phyloP scores from a whole-genome alignment of 768 basidiomycete species.

The Lentinus brumalis region DNA sequence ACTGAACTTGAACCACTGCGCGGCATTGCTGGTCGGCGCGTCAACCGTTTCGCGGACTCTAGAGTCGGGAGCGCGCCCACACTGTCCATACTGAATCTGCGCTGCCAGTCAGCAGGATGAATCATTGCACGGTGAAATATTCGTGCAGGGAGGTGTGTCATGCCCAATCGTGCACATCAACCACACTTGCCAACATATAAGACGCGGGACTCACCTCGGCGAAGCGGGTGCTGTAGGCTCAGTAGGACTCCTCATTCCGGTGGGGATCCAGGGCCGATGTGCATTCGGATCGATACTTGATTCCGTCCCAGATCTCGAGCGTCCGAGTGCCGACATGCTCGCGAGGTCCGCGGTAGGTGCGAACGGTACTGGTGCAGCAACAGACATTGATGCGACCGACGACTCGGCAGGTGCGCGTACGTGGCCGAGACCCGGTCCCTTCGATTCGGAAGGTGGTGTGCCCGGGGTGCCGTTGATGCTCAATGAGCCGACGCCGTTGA shows the following conservation, averaged over 20 bases:
- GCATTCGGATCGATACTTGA: slow-evolving; percentile 19
- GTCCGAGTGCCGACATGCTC: slow-evolving; percentile 9
- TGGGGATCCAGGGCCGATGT: slow-evolving; percentile 25
- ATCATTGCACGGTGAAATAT: too few relatives aligned
- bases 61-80: slow-evolving; percentile 12
- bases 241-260: slow-evolving; percentile 34
- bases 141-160: too few relatives aligned
- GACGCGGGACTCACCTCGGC: slow-evolving; percentile 38
- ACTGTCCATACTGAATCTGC: slow-evolving; percentile 15
- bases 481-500: slow-evolving; percentile 11
- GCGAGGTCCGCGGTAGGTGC: slow-evolving; percentile 7
- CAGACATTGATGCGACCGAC: background rate
- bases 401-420: slow-evolving; percentile 20
- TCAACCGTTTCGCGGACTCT: slow-evolving; percentile 29
- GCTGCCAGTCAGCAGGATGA: background rate
- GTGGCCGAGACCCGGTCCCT: slow-evolving; percentile 15
- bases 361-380: slow-evolving; percentile 3
- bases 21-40: slow-evolving; percentile 44
- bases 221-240: slow-evolving; percentile 43
- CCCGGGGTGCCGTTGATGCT: slow-evolving; percentile 15
- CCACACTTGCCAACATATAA: background rate
- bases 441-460: slow-evolving; percentile 10
- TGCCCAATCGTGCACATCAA: too few relatives aligned
- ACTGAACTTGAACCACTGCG: slow-evolving; percentile 47
- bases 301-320: slow-evolving; percentile 19